Percentiles rank a stretch among this genome's conserved stretches.
Evolutionary conservation across 768 basidiomycete species (phyloP).

Genomic region (Mycena leptocephala): DNA sequence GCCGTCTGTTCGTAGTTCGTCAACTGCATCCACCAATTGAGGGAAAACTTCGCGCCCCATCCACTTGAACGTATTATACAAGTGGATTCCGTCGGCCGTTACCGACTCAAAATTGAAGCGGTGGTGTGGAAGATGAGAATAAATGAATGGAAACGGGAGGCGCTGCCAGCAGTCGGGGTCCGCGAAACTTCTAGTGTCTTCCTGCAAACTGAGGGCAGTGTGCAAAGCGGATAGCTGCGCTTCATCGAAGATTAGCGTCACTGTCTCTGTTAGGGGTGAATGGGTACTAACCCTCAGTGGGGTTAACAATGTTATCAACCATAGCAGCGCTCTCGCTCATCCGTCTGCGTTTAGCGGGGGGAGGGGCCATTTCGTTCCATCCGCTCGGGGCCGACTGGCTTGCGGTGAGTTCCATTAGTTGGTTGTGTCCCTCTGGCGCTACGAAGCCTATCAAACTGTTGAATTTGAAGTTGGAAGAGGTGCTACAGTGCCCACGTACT

Average conservation of each 20-base stretch:
- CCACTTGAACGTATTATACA: not conserved
- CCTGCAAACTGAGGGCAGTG: not conserved
- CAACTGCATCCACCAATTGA: not conserved
- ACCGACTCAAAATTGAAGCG: not conserved
- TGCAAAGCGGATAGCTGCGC: not conserved
- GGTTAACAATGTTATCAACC: not conserved
- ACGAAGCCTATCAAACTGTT: too few species aligned
- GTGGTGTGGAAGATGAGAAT: not conserved
- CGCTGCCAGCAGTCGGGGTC: not conserved
- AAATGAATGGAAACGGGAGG: not conserved
- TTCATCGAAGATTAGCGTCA: not conserved
- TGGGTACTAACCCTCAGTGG: not conserved
- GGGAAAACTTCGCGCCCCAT: conserved; percentile 1
- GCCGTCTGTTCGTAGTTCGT: not conserved
- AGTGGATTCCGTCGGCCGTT: not conserved
- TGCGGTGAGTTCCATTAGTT: not conserved
- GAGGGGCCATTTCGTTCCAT: too few species aligned
- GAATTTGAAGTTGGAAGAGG: too few species aligned
- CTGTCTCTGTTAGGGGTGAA: not conserved
- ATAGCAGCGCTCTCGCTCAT: not conserved
- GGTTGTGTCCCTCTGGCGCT: too few species aligned
- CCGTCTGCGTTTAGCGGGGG: not conserved
- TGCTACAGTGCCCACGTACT: not conserved
- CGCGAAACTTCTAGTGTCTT: not conserved
- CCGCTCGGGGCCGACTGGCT: not conserved